phyloP scores from a whole-genome alignment of 2,329 filamentous ascomycete genomes.

The Penicillium freii region DNA sequence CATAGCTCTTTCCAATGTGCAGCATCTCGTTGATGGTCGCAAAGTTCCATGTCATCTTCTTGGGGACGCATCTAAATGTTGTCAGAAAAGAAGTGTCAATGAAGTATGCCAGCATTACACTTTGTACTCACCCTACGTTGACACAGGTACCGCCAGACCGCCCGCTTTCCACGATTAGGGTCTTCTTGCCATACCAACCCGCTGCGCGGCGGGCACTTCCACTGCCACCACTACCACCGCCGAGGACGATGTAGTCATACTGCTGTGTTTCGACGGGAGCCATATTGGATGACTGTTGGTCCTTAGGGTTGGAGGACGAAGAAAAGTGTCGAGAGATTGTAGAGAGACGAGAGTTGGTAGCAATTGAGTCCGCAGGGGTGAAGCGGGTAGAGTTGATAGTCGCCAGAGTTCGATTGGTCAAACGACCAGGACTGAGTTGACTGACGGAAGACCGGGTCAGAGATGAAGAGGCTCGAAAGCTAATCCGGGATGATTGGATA shows the following conservation, averaged over 20 bases:
- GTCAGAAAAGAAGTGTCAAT: not conserved
- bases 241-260: constrained; percentile 57
- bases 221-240: constrained; percentile 54
- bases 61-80: constrained; percentile 49
- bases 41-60: constrained; percentile 56
- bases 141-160: constrained; percentile 52
- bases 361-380: constrained; percentile 13
- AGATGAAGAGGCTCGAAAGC: constrained; percentile 23
- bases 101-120: not conserved
- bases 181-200: constrained; percentile 54
- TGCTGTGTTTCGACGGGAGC: constrained; percentile 47
- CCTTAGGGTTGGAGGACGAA: constrained; percentile 23
- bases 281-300: constrained; percentile 38
- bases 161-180: constrained; percentile 51
- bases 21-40: constrained; percentile 50
- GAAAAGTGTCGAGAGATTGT: constrained; percentile 45
- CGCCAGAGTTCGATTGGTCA: constrained; percentile 29
- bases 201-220: constrained; percentile 51
- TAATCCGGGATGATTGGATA: constrained; percentile 21
- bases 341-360: constrained; percentile 35
- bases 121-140: constrained; percentile 51
- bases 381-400: constrained; percentile 19
- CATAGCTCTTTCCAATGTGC: constrained; percentile 47
- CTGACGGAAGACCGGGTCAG: constrained; percentile 6
- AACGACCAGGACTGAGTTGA: constrained; percentile 14